These are phyloP conservation scores for Wickerhamiella dianesei DNA, from an alignment of 805 yeast species.

Conservation along the genomic window DNA sequence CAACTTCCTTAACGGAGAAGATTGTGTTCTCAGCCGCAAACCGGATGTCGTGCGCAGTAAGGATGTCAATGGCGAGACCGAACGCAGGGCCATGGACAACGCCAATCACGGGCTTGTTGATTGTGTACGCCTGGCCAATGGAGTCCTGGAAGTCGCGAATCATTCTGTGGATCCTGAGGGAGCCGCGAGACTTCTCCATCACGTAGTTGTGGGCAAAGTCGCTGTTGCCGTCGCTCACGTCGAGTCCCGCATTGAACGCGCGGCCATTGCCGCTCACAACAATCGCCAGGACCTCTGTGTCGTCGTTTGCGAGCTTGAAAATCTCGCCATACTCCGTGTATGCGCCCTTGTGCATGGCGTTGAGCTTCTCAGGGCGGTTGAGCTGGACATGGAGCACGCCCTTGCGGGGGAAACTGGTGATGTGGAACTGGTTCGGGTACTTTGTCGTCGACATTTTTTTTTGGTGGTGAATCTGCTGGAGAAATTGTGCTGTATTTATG, in stretches of 20 bases:
- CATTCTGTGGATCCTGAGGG: conserved; percentile 25
- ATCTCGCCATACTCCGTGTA: conserved; percentile 46
- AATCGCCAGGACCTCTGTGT: conserved; percentile 37
- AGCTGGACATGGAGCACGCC: conserved; percentile 45
- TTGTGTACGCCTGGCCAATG: conserved; percentile 25
- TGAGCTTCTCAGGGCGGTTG: conserved; percentile 46
- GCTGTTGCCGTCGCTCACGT: conserved; percentile 29
- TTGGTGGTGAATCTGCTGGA: not conserved
- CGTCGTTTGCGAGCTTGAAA: conserved; percentile 33
- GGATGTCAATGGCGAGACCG: conserved; percentile 59
- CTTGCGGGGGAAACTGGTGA: conserved; percentile 35
- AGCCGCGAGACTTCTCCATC: conserved; percentile 21
- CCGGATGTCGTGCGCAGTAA: conserved; percentile 46
- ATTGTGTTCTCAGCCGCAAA: conserved; percentile 38
- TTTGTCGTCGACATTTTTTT: conserved; percentile 13
- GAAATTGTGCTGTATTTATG: not conserved
- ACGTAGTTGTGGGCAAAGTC: conserved; percentile 12
- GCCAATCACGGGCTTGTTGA: conserved; percentile 43
- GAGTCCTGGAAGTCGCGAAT: conserved; percentile 47
- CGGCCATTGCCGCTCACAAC: conserved; percentile 46
- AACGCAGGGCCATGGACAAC: conserved; percentile 49
- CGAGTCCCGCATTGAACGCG: conserved; percentile 52
- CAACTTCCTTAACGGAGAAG: conserved; percentile 54
- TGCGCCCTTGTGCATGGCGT: conserved; percentile 41
- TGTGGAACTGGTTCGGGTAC: conserved; percentile 40